Percentiles rank a stretch among this genome's conserved stretches.
Evolutionary conservation across 2,329 filamentous ascomycete species (phyloP).

Genomic region (Microcyclospora pomicola): DNA sequence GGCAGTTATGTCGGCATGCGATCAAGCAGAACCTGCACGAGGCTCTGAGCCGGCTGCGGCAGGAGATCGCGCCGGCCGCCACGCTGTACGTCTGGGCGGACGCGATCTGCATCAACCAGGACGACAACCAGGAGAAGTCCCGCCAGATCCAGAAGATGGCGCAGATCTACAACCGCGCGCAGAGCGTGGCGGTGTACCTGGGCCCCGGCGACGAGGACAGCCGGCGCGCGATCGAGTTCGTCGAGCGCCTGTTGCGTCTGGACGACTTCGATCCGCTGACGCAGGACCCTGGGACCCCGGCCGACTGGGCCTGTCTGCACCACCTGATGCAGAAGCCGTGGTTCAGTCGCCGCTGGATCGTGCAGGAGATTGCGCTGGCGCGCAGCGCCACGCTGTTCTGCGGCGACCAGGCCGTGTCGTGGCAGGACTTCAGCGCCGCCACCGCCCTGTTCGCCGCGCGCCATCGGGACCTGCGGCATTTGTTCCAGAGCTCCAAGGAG

Average conservation of each 20-base stretch:
- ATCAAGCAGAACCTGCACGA: conserved; percentile 3
- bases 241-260: not conserved
- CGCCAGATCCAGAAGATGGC: conserved; percentile 14
- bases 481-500: conserved; percentile 5
- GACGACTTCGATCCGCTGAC: conserved; percentile 4
- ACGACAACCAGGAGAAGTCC: conserved; percentile 10
- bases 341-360: conserved; percentile 9
- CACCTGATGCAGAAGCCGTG: conserved; percentile 7
- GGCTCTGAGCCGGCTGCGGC: conserved; percentile 1
- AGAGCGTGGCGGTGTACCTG: conserved; percentile 14
- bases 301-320: conserved; percentile 3
- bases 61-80: not conserved
- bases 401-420: conserved; percentile 7
- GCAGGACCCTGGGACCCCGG: not conserved
- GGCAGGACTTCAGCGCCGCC: conserved; percentile 9
- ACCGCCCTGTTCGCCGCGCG: conserved; percentile 3
- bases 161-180: conserved; percentile 11
- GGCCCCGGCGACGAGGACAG: conserved; percentile 7
- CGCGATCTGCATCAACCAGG: conserved; percentile 14
- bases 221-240: conserved; percentile 2
- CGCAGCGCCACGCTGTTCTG: conserved; percentile 9
- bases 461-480: conserved; percentile 4
- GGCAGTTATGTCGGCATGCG: not conserved
- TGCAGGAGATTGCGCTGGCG: conserved; percentile 8
- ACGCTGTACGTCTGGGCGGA: conserved; percentile 11